Base-by-base conservation (phyloP, 805 yeast species). In the Debaryomyces castellii region DNA sequence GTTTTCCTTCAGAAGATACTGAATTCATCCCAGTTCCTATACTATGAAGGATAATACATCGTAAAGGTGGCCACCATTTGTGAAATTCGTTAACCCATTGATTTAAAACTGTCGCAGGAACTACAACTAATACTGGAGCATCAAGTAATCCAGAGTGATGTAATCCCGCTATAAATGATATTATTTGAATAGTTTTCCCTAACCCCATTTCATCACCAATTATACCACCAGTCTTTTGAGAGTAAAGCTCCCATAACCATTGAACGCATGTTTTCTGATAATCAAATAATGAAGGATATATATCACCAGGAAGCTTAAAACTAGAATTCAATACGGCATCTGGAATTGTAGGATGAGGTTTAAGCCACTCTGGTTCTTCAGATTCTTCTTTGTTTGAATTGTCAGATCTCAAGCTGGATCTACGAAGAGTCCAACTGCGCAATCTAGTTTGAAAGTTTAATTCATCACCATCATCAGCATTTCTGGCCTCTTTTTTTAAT, bases 51-150 rank as follows among this genome's bases (percentile, higher is more conserved):
- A 94, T 89, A 4, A 88, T 82, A 4, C 90, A 82, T 49, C 99
- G 66, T 22, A 94, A 73, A 0, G 97, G 89, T 2, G 98, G 97
- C 98, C 98, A 94, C 99, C 99, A 94, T 41, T 85, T 79, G 55
- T 92, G 98, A 40, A 94, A 81, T 64, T 94, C 99, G 50, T 85
- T 85, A n/a, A 89, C 92, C 99, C 99, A 94, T 59, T 94, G 99
- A 49, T 82, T 86, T 76, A 94, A 71, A 0, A 94, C 97, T 0
- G 99, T 94, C 0, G 98, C 98, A 0, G 99, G 99, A 53, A 97
- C 95, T 0, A 94, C 97, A 35, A 94, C 75, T 28, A 94, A 59
- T 0, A 87, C 85, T 0, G 99, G 99, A 32, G 83, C 85, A 25
- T 80, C 77, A 1, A 92, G 68, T 46, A 80, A 69, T 0, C 85